These are phyloP conservation scores for Xanthoceras sorbifolium DNA, from an alignment of 345 rosid genomes.

Conservation along the genomic window DNA sequence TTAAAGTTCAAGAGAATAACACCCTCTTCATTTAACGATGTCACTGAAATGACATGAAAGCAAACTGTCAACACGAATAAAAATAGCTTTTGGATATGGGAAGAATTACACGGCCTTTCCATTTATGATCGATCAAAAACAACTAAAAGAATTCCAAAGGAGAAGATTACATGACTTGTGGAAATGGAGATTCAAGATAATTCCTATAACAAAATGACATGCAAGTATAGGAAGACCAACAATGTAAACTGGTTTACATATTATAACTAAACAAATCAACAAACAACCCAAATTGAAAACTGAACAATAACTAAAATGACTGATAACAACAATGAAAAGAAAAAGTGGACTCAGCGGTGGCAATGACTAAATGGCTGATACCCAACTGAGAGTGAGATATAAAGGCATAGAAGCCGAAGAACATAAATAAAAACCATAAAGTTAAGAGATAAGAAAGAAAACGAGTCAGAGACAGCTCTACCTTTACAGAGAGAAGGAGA, in stretches of 20 bases:
- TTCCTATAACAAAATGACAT: neutral
- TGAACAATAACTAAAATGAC: neutral
- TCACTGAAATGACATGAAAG: slow-evolving; percentile 33
- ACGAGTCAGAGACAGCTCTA: slow-evolving; percentile 17
- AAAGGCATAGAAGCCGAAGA: slow-evolving; percentile 4
- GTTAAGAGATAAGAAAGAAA: slow-evolving; percentile 7
- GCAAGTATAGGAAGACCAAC: neutral
- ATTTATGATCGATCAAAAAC: neutral
- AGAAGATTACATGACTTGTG: no score
- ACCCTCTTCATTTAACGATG: slow-evolving; percentile 58
- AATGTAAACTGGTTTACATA: neutral
- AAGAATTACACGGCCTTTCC: slow-evolving; percentile 11
- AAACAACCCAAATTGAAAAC: neutral
- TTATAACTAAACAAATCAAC: neutral
- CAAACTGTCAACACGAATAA: slow-evolving; percentile 28
- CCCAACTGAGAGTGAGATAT: slow-evolving; percentile 10
- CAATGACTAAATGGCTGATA: neutral
- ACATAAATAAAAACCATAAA: neutral
- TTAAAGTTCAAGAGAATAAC: slow-evolving; percentile 53
- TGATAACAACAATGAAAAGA: no score
- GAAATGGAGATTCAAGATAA: no score
- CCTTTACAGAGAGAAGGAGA: slow-evolving; percentile 13
- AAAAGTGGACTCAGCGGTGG: no score
- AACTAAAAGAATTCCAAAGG: neutral
- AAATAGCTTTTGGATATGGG: slow-evolving; percentile 20